Evolutionary conservation across 495 filamentous ascomycete species (phyloP).

Genomic region (Aspergillus panamensis): DNA sequence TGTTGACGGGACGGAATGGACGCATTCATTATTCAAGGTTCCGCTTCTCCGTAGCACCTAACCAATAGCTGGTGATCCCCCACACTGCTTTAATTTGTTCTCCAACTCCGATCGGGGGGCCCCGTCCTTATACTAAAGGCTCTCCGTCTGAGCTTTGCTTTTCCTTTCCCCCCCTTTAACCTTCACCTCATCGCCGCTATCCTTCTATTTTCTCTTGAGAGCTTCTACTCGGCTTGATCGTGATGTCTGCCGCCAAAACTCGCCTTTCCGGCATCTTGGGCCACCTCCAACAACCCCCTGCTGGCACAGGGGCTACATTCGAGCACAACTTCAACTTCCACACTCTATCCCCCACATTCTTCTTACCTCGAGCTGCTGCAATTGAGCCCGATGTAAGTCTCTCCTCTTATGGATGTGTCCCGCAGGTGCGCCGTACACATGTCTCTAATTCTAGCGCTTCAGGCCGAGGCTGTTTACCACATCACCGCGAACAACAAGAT

Average conservation of each 20-base stretch:
- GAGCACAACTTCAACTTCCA: slow-evolving; percentile 65
- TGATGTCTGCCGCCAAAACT: slow-evolving; percentile 44
- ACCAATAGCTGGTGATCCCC: background rate
- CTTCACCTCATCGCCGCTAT: background rate
- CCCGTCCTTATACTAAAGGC: background rate
- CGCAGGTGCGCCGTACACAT: background rate
- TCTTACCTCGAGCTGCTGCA: slow-evolving; percentile 79
- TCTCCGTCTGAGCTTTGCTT: background rate
- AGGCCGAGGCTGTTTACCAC: slow-evolving; percentile 85
- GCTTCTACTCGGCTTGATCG: background rate
- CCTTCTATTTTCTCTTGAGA: background rate
- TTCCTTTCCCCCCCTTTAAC: background rate
- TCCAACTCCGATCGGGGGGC: background rate
- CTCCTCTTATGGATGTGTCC: background rate
- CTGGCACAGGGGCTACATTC: slow-evolving; percentile 13
- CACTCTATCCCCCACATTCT: slow-evolving; percentile 82
- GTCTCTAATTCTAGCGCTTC: background rate
- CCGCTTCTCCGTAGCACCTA: slow-evolving; percentile 8
- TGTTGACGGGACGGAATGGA: too few relatives aligned
- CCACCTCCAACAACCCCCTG: slow-evolving; percentile 52
- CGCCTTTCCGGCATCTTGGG: slow-evolving; percentile 60
- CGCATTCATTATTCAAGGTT: too few relatives aligned
- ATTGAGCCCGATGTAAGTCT: slow-evolving; percentile 78
- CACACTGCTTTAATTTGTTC: background rate
- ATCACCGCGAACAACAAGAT: slow-evolving; percentile 72